Percentiles rank a stretch among this genome's conserved stretches.
phyloP scores from a whole-genome alignment of 495 filamentous ascomycete genomes.

The Penicillium lagena region DNA sequence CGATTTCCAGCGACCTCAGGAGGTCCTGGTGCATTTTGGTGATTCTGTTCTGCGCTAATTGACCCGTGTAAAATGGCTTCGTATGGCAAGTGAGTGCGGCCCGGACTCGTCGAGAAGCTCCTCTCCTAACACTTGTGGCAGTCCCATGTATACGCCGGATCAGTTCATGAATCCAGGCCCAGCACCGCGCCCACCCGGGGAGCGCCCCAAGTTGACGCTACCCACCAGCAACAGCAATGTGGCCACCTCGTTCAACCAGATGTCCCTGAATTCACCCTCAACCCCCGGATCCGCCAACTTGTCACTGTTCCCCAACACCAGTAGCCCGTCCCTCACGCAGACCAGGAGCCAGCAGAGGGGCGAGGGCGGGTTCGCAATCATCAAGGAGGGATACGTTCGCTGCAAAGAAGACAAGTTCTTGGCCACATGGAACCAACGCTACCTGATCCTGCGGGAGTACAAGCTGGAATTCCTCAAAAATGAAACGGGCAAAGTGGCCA shows the following conservation, averaged over 20 bases:
- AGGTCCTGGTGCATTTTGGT: constrained; percentile 17
- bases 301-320: constrained; percentile 53
- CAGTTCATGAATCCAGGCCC: constrained; percentile 97
- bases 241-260: constrained; percentile 71
- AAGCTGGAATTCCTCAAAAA: constrained; percentile 88
- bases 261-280: constrained; percentile 63
- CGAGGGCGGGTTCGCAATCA: constrained; percentile 60
- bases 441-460: constrained; percentile 79
- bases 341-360: constrained; percentile 53
- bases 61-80: constrained; percentile 19
- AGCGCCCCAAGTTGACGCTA: constrained; percentile 72
- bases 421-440: constrained; percentile 87
- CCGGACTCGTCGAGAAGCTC: too few relatives aligned
- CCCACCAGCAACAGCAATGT: constrained; percentile 58
- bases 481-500: constrained; percentile 73
- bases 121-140: not conserved
- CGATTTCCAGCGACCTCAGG: constrained; percentile 14
- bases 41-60: constrained; percentile 9
- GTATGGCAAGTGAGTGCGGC: constrained; percentile 35
- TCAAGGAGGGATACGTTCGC: constrained; percentile 84
- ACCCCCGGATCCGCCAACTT: constrained; percentile 42
- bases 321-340: constrained; percentile 58
- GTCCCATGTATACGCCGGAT: constrained; percentile 56
- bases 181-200: constrained; percentile 81
- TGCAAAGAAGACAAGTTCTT: constrained; percentile 83